Conservation (phyloP, 2,329 filamentous ascomycete species). For the Trichophyton benhamiae region DNA sequence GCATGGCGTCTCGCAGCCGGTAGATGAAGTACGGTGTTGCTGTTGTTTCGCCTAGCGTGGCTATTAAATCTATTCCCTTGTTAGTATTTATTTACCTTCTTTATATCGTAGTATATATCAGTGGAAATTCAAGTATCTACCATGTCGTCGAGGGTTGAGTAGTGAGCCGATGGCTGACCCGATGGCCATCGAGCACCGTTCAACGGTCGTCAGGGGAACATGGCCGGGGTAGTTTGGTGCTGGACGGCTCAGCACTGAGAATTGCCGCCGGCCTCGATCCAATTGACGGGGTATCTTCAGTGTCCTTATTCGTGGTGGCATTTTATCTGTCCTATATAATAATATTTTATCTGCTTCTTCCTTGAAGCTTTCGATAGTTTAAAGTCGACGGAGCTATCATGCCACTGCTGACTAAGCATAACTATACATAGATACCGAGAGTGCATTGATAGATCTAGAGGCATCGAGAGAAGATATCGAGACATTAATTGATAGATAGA, state of each 20-base stretch:
- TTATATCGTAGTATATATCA: not conserved
- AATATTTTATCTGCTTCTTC: slow-evolving; percentile 4
- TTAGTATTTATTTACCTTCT: not conserved
- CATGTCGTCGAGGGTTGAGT: slow-evolving; percentile 66
- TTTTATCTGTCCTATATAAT: not conserved
- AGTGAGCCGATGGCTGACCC: slow-evolving; percentile 50
- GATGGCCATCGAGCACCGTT: slow-evolving; percentile 58
- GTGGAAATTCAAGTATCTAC: slow-evolving; percentile 30
- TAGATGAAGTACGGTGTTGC: slow-evolving; percentile 91
- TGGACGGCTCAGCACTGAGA: slow-evolving; percentile 77
- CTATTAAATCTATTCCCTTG: slow-evolving; percentile 64
- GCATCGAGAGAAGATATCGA: not conserved
- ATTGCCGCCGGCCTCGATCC: slow-evolving; percentile 35
- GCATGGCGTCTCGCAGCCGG: slow-evolving; percentile 85
- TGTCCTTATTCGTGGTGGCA: not conserved
- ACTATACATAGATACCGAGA: not conserved
- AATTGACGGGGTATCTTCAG: not conserved
- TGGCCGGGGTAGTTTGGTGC: slow-evolving; percentile 82
- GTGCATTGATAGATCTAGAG: not conserved
- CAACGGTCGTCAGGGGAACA: slow-evolving; percentile 68
- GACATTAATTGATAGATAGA: no score
- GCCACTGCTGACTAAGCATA: not conserved
- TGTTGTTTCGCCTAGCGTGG: slow-evolving; percentile 84
- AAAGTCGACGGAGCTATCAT: not conserved
- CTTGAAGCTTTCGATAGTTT: slow-evolving; percentile 7